These are phyloP conservation scores for Hyphopichia pseudoburtonii DNA, from an alignment of 1,139 yeast species.

Conservation along the genomic window DNA sequence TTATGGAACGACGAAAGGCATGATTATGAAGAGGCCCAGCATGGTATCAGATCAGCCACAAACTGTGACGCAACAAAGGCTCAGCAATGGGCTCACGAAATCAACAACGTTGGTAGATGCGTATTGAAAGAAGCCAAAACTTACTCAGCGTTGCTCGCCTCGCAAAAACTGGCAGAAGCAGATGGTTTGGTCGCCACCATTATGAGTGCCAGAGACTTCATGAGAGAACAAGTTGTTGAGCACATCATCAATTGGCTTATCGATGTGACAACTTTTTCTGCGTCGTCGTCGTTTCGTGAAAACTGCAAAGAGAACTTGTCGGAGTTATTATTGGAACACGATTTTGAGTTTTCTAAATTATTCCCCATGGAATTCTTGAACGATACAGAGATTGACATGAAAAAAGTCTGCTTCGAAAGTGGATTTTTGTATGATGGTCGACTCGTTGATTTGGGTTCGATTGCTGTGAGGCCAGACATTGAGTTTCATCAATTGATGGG, in stretches of 20 bases:
- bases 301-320: conserved; percentile 22
- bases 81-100: conserved; percentile 30
- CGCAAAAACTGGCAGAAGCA: conserved; percentile 37
- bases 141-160: conserved; percentile 19
- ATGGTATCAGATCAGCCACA: conserved; percentile 39
- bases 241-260: conserved; percentile 51
- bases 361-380: conserved; percentile 23
- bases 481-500: conserved; percentile 13
- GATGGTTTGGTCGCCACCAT: conserved; percentile 61
- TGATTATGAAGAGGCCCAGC: conserved; percentile 48
- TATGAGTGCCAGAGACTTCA: conserved; percentile 45
- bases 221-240: conserved; percentile 47
- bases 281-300: conserved; percentile 25
- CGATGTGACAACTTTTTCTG: conserved; percentile 33
- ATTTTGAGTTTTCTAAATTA: conserved; percentile 22
- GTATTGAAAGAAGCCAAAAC: conserved; percentile 21
- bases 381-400: conserved; percentile 13
- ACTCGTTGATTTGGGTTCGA: conserved; percentile 23
- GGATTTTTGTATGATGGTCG: conserved; percentile 31
- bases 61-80: conserved; percentile 25
- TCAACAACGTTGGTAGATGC: conserved; percentile 34
- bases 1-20: conserved; percentile 79
- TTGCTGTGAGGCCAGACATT: conserved; percentile 13
- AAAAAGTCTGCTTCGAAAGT: conserved; percentile 26
- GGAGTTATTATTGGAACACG: conserved; percentile 30